These are phyloP conservation scores for Vitis hybrid DNA, from an alignment of 177 flowering plant genomes.

Conservation along the genomic window DNA sequence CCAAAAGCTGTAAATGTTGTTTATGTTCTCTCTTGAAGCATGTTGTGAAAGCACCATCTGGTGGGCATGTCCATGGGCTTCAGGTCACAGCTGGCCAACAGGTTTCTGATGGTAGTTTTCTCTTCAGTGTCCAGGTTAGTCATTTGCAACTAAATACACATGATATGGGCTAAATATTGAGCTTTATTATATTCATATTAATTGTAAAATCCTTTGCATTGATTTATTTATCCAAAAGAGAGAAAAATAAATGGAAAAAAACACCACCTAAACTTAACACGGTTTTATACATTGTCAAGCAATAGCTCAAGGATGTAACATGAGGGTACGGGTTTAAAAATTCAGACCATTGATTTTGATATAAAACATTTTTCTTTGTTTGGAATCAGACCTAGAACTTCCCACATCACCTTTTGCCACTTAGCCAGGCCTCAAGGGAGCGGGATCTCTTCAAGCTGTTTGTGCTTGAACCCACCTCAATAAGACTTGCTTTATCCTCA, in stretches of 20 bases:
- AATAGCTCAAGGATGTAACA: background rate
- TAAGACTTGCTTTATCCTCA: too few relatives aligned
- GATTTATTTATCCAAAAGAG: background rate
- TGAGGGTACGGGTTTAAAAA: too few relatives aligned
- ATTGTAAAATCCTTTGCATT: background rate
- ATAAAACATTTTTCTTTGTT: too few relatives aligned
- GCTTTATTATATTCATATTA: background rate
- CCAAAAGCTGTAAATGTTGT: background rate
- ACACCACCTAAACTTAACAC: background rate
- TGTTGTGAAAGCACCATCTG: conserved; percentile 80
- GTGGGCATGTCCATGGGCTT: conserved; percentile 71
- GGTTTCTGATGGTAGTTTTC: conserved; percentile 69
- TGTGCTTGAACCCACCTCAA: too few relatives aligned
- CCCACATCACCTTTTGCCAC: too few relatives aligned
- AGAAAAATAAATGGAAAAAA: too few relatives aligned
- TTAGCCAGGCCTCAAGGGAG: too few relatives aligned
- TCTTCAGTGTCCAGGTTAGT: conserved; percentile 74
- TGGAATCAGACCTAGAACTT: too few relatives aligned
- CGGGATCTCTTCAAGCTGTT: too few relatives aligned
- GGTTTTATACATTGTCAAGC: background rate
- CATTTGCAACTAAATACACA: background rate
- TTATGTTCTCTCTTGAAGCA: conserved; percentile 46
- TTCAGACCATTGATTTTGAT: too few relatives aligned
- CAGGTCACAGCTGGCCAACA: conserved; percentile 73
- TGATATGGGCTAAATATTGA: background rate